Evolutionary conservation across 2,329 filamentous ascomycete genomes (phyloP), one percentile per base, ranked within the genome.

Genomic region (Pseudogymnoascus sp.): DNA sequence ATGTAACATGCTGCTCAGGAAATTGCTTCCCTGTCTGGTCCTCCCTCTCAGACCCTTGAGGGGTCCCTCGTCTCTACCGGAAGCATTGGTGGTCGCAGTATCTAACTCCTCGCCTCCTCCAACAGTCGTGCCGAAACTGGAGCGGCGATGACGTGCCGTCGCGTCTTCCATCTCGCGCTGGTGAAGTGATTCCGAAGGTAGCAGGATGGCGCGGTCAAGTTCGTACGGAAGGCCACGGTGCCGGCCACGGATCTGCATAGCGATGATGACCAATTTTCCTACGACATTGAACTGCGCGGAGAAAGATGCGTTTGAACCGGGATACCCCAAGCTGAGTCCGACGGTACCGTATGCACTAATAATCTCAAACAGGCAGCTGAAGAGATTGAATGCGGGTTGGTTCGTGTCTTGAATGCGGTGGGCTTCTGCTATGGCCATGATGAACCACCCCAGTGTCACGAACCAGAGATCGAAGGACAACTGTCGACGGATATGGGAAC

Each of bases 401-500:
- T 83, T 78, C 34, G 76, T 75, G 2, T 71, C 82, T 72, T 89
- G 80, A 11, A 99, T 79, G 14, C 86, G 85, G 6, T 71, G 64
- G 3, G 92, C 93, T 77, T 99, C 96, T 31, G 90, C 86, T 70
- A 99, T 96, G 66, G 89, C 83, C 71, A 99, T 89, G 73, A 97
- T 84, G 77, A 99, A 99, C 69, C 96, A 86, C 0, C 95, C 95
- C 21, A 97, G 75, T 72, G 96, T 96, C 64, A 99, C 89, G 71
- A 92, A 99, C 95, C 95, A 99, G 75, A 99, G 76, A 76, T 99
- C 95, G 77, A 99, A 99, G 62, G 92, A 96, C 37, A 99, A 83
- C 75, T 99, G 95, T 57, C 90, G 86, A 39, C 95, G 89, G 74
- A 99, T 82, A 84, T 99, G 95, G 61, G 90, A 87, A 2, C 91